Evolutionary conservation across 2,329 filamentous ascomycete species (phyloP).

Genomic region (Sarocladiaceae sp.): DNA sequence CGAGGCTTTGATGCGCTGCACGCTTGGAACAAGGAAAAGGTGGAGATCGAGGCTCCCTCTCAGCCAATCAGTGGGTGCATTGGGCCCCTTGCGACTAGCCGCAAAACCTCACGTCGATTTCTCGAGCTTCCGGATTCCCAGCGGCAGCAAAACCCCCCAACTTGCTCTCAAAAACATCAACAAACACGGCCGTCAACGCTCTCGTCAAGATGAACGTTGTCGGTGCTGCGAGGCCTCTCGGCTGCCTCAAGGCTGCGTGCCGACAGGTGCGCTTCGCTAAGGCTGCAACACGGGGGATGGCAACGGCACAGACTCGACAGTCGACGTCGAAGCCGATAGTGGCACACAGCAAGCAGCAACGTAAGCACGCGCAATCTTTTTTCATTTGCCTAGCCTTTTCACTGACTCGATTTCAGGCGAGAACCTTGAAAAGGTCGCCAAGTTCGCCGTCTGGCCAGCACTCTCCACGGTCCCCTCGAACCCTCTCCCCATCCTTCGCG

Average conservation of each 20-base stretch:
- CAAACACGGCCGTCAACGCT: constrained; percentile 15
- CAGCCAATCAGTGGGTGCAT: not conserved
- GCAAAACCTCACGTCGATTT: constrained; percentile 8
- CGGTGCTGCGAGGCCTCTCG: constrained; percentile 57
- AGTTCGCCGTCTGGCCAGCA: constrained; percentile 49
- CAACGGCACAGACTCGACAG: constrained; percentile 23
- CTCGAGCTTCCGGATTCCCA: not conserved
- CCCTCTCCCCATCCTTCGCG: constrained; percentile 61
- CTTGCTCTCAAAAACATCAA: constrained; percentile 12
- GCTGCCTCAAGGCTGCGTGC: constrained; percentile 62
- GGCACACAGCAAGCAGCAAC: constrained; percentile 4
- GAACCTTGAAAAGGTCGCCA: constrained; percentile 27
- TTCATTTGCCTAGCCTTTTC: constrained; percentile 12
- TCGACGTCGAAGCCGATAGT: not conserved
- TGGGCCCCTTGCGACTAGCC: not conserved
- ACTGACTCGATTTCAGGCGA: constrained; percentile 19
- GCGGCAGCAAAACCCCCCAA: no score
- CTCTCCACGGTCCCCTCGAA: constrained; percentile 54
- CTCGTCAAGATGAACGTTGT: constrained; percentile 51
- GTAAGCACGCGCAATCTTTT: constrained; percentile 1
- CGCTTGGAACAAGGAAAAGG: not conserved
- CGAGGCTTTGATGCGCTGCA: not conserved
- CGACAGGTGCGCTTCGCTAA: constrained; percentile 50
- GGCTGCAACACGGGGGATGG: constrained; percentile 39
- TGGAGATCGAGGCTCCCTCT: not conserved